Evolutionary conservation across 179 eudicot species (phyloP), one percentile per base, ranked within the genome.

Genomic region (Spergularia azorica): DNA sequence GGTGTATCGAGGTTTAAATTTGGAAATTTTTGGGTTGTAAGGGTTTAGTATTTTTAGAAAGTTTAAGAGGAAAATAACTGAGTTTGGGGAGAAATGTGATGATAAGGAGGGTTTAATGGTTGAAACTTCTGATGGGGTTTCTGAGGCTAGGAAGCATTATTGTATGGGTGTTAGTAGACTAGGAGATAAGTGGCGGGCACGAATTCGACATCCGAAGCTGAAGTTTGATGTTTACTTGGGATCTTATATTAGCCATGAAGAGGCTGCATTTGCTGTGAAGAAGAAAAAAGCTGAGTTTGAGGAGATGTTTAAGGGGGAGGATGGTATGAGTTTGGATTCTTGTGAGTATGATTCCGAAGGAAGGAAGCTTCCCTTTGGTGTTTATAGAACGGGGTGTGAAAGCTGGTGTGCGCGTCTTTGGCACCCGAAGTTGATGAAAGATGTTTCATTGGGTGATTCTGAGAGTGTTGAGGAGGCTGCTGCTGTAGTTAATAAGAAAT

Each of bases 271-370:
- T 57, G 67, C 21, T 43, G 76, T 43, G 0, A 59, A 72, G 6
- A 72, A 59, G 76, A 72, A 72, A 72, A 72, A 10, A 20, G 39
- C 36, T 0, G 76, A 72, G 76, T 41, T 58, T 41, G 39, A 58
- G 67, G 76, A 59, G 16, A 58, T 39, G 54, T 59, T 39, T 1
- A 36, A 36, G 39, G 46, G 52, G 0, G 21, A 39, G 12, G n/a
- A 66, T 39, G n/a, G 51, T 66, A 15, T n/a, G 11, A 50, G 2
- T 18, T 2, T 41, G 75, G 62, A 59, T n/a, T 57, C 32, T 71
- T 41, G 62, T 55, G 3, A 9, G 52, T 36, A 59, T 41, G 5
- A 6, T 39, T 58, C 18, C 43, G 12, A 59, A 18, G 66, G 39
- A 9, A 59, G 8, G 41, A 59, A 72, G 14, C 50, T 46, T 46